phyloP scores from a whole-genome alignment of 805 yeast species.

The Deakozyma indianensis region DNA sequence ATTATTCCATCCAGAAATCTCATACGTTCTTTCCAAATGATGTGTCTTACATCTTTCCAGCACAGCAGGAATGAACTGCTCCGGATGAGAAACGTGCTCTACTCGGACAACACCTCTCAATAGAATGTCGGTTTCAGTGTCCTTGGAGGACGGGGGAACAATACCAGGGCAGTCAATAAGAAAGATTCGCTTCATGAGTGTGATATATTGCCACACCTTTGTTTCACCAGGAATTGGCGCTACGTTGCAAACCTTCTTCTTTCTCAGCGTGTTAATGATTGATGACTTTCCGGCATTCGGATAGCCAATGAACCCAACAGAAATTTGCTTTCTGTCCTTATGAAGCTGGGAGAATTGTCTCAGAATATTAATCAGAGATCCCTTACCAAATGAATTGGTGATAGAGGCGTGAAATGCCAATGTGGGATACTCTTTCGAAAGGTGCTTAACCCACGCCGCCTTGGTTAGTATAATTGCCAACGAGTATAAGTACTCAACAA shows the following conservation, averaged over 20 bases:
- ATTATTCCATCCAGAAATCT: constrained; percentile 73
- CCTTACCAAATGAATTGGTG: constrained; percentile 95
- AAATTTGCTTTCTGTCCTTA: constrained; percentile 85
- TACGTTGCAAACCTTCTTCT: constrained; percentile 90
- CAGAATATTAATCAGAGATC: constrained; percentile 81
- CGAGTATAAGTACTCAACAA: constrained; percentile 3
- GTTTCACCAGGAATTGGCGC: constrained; percentile 99
- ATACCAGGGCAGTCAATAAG: constrained; percentile 98
- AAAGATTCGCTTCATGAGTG: constrained; percentile 90
- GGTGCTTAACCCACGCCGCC: constrained; percentile 98
- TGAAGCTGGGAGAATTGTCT: constrained; percentile 89
- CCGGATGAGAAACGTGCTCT: constrained; percentile 93
- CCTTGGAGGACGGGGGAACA: constrained; percentile 88
- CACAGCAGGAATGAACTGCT: constrained; percentile 84
- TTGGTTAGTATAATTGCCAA: constrained; percentile 27
- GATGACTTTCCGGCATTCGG: constrained; percentile 98
- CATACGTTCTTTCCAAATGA: constrained; percentile 91
- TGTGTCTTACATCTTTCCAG: constrained; percentile 72
- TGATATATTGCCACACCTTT: constrained; percentile 97
- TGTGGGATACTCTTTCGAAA: constrained; percentile 85
- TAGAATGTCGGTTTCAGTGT: constrained; percentile 78
- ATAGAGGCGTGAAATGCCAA: constrained; percentile 96
- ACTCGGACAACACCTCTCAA: constrained; percentile 97
- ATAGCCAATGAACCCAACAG: constrained; percentile 94
- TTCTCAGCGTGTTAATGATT: constrained; percentile 82